These are phyloP conservation scores for Tricholoma furcatifolium DNA, from an alignment of 768 basidiomycete species.

Conservation along the genomic window DNA sequence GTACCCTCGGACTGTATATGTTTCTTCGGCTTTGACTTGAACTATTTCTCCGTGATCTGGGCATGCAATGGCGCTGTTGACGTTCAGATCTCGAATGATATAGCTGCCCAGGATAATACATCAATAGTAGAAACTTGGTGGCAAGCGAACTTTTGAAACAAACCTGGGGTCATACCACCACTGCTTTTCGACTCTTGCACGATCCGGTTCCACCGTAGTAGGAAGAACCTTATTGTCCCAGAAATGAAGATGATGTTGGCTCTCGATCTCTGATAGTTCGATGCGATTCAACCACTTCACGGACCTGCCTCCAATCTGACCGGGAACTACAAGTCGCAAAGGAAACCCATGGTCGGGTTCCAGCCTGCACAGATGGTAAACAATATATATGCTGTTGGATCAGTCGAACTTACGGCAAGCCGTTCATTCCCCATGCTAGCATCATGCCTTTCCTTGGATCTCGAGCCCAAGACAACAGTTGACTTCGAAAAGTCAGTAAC, in stretches of 20 bases:
- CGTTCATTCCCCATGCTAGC: conserved; percentile 58
- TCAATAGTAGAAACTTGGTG: neutral
- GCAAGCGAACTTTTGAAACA: conserved; percentile 17
- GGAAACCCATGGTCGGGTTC: conserved; percentile 68
- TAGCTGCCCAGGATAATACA: conserved; percentile 22
- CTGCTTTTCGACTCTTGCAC: conserved; percentile 45
- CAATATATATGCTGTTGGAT: neutral
- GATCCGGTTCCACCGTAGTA: conserved; percentile 46
- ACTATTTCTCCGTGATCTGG: conserved; percentile 56
- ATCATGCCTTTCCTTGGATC: conserved; percentile 50
- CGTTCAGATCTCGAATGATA: conserved; percentile 54
- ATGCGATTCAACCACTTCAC: conserved; percentile 63
- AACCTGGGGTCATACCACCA: conserved; percentile 56
- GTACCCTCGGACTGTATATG: conserved; percentile 51
- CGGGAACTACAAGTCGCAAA: conserved; percentile 60
- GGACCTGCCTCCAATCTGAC: conserved; percentile 59
- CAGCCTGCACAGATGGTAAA: conserved; percentile 19
- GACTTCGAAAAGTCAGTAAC: conserved; percentile 1
- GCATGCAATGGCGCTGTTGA: conserved; percentile 54
- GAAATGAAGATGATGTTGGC: conserved; percentile 46
- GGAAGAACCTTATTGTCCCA: conserved; percentile 66
- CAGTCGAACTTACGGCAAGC: conserved; percentile 30
- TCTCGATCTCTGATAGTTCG: conserved; percentile 47
- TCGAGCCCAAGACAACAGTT: conserved; percentile 39
- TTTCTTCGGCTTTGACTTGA: conserved; percentile 12